Evolutionary conservation across 108 stramenopile species (phyloP), one percentile per base, ranked within the genome.

Genomic region (Cyclostephanos invisitatus): DNA sequence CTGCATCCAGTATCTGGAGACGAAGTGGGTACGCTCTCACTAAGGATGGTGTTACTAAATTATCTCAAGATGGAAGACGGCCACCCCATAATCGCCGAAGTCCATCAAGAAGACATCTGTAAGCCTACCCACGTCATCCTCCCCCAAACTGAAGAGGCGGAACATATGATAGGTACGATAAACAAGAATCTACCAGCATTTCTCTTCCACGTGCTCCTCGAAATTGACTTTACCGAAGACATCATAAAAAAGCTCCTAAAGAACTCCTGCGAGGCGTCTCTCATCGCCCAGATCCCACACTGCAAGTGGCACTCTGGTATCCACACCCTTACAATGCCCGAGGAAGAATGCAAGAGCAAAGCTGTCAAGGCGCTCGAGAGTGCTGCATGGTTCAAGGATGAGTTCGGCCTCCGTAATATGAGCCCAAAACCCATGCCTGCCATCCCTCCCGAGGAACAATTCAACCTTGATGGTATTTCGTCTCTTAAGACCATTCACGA

Each of bases 351-450:
- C n/a, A 12, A 18, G 58, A 7, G 11, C 12, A 29, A 59, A 22
- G 35, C 1, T 9, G 27, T 8, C 0, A 35, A 28, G 58, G 29
- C 18, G 20, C 14, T 59, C 0, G 58, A 59, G 37, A 7, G n/a
- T 36, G 29, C 58, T 28, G 27, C 58, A 3, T 59, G 58, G 58
- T 59, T 35, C 32, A 59, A 59, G 35, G 58, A 59, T 37, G 58
- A 59, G 15, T 36, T 59, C 27, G 58, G 58, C 17, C 4, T 35
- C 0, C 58, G 15, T 0, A 17, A 32, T 17, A 5, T 0, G 7
- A 2, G n/a, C 27, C 6, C n/a, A n/a, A 7, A 59, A 37, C n/a
- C 36, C 15, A 59, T 11, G 58, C 27, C 4, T 3, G 32, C 14
- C 4, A 7, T 14, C 8, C 11, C 27, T 36, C 58, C 32, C 10